phyloP scores from a whole-genome alignment of 768 basidiomycete species.

The Mycena albidolilacea region DNA sequence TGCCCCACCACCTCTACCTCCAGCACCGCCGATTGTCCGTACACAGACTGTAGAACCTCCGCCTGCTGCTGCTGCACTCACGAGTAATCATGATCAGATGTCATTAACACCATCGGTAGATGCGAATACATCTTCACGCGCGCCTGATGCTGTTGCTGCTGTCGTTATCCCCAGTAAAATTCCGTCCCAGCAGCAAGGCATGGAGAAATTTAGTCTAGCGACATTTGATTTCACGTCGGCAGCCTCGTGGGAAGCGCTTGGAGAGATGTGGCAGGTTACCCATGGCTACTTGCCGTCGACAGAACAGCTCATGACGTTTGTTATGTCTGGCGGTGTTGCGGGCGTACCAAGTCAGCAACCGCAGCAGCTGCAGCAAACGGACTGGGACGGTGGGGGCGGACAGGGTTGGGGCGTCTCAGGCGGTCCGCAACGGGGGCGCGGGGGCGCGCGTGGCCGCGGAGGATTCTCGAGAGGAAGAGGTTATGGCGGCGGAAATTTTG shows the following conservation, averaged over 20 bases:
- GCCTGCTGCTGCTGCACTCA: conserved; percentile 55
- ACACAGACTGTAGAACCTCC: conserved; percentile 58
- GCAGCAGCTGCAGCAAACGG: conserved; percentile 43
- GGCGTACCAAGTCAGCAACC: conserved; percentile 42
- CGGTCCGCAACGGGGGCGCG: conserved; percentile 12
- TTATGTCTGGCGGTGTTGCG: conserved; percentile 58
- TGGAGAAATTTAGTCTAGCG: conserved; percentile 79
- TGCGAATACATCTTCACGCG: conserved; percentile 71
- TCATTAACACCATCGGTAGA: conserved; percentile 65
- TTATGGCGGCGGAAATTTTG: conserved; percentile 59
- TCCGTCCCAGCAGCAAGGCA: conserved; percentile 54
- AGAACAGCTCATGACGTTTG: conserved; percentile 84
- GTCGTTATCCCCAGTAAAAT: conserved; percentile 52
- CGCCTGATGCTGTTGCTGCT: conserved; percentile 60
- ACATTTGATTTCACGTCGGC: conserved; percentile 83
- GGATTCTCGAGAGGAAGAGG: conserved; percentile 51
- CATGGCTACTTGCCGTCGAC: conserved; percentile 79
- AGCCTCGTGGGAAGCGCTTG: conserved; percentile 85
- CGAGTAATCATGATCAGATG: conserved; percentile 59
- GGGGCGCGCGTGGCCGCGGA: conserved; percentile 46
- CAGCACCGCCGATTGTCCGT: conserved; percentile 39
- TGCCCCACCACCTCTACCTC: conserved; percentile 38
- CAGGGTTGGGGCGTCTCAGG: conserved; percentile 10
- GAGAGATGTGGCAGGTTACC: conserved; percentile 82
- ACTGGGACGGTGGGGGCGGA: conserved; percentile 19